Evolutionary conservation across 2,329 filamentous ascomycete genomes (phyloP).

Genomic region (Penicillium freii): DNA sequence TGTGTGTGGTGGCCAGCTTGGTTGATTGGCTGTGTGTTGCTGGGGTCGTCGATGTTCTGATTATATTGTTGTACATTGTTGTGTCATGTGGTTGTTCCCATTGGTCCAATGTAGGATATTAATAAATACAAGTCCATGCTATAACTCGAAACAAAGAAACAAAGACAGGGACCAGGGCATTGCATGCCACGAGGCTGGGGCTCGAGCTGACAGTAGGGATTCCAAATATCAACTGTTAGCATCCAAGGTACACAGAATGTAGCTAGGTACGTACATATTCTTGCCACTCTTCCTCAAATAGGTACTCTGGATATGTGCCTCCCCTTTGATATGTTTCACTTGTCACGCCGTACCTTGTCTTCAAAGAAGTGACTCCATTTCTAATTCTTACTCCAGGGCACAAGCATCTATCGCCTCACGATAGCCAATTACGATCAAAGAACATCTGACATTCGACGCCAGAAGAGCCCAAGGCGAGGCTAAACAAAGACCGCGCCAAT

Average conservation of each 20-base stretch:
- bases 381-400: too few relatives aligned
- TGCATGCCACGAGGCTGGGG: neutral
- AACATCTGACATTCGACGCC: neutral
- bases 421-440: neutral
- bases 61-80: conserved; percentile 1
- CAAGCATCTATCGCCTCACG: neutral
- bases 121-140: conserved; percentile 1
- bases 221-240: neutral
- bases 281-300: neutral
- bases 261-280: neutral
- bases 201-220: neutral
- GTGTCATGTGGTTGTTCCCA: neutral
- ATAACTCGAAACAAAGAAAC: neutral
- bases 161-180: neutral
- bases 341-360: neutral
- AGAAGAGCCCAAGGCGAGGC: neutral
- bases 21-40: conserved; percentile 57
- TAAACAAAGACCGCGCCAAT: neutral
- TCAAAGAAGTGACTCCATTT: neutral
- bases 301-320: neutral
- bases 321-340: neutral
- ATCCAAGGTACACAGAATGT: neutral
- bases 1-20: conserved; percentile 95
- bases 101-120: neutral
- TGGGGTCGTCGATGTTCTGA: conserved; percentile 38